A percentile compares a stretch with the other conserved stretches of the same genome.
Conservation (phyloP, 1,139 yeast genomes). For the Debaryomyces psychrophilus region DNA sequence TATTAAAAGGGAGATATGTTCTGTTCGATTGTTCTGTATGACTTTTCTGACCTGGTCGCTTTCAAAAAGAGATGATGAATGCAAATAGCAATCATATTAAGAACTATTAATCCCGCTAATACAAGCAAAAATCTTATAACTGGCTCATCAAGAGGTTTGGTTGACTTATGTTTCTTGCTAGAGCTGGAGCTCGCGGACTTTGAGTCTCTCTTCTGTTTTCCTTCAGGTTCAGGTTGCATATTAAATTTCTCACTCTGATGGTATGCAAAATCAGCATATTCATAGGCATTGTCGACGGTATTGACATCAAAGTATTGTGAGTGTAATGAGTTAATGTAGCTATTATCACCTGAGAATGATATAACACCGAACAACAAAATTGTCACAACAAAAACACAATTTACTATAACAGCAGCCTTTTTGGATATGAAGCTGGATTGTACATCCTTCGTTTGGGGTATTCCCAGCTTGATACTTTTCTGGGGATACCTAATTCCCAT, state of each 20-base stretch:
- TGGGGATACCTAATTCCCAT: background rate
- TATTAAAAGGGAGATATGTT: slow-evolving; percentile 39
- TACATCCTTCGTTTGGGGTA: background rate
- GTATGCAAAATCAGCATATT: background rate
- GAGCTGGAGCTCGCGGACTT: slow-evolving; percentile 6
- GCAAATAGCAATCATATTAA: slow-evolving; percentile 37
- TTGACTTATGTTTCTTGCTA: slow-evolving; percentile 8
- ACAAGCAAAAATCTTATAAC: slow-evolving; percentile 20
- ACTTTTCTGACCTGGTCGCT: slow-evolving; percentile 32
- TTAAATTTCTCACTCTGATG: background rate
- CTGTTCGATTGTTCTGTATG: slow-evolving; percentile 41
- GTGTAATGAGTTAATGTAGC: background rate
- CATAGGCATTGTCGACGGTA: background rate
- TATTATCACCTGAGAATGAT: background rate
- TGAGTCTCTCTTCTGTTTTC: slow-evolving; percentile 3
- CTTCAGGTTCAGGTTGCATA: background rate
- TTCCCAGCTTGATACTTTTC: background rate
- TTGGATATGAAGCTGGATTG: background rate
- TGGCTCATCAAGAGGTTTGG: slow-evolving; percentile 18
- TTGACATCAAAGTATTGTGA: background rate
- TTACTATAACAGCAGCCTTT: background rate
- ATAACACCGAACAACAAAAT: background rate
- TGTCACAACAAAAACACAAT: background rate
- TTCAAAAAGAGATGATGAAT: slow-evolving; percentile 40
- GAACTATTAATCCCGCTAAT: slow-evolving; percentile 8